phyloP scores from a whole-genome alignment of 345 rosid species.

The Theobroma cacao region DNA sequence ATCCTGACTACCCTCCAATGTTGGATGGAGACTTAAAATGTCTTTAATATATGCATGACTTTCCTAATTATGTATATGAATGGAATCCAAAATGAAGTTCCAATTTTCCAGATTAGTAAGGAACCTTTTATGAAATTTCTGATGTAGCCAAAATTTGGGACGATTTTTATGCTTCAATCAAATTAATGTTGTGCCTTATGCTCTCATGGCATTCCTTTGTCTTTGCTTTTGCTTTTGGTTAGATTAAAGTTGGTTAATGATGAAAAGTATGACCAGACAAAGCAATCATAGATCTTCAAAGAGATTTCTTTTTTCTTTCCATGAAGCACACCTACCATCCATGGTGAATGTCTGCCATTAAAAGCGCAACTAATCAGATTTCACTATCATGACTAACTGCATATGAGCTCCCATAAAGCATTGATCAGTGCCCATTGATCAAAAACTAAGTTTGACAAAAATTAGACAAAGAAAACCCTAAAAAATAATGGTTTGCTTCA shows the following conservation, averaged over 20 bases:
- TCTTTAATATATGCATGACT: constrained; percentile 7
- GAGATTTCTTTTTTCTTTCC: constrained; percentile 10
- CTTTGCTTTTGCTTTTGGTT: constrained; percentile 23
- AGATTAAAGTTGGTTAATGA: constrained; percentile 27
- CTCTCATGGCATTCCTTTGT: background rate
- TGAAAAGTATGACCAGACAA: constrained; percentile 24
- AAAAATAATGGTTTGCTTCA: constrained; percentile 10
- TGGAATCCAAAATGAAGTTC: constrained; percentile 24
- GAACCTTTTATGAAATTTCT: background rate
- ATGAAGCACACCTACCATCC: constrained; percentile 32
- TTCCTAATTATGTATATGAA: constrained; percentile 9
- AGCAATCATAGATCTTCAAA: constrained; percentile 24
- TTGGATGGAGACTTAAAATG: constrained; percentile 10
- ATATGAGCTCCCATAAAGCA: constrained; percentile 1
- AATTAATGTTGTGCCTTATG: background rate
- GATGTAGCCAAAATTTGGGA: constrained; percentile 3
- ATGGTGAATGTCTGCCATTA: constrained; percentile 39
- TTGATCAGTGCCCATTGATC: background rate
- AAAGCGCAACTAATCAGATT: constrained; percentile 23
- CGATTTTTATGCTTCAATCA: background rate
- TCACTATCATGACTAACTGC: constrained; percentile 20
- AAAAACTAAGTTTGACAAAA: constrained; percentile 8
- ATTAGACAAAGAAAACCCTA: background rate
- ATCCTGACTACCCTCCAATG: constrained; percentile 27
- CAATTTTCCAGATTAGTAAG: constrained; percentile 2